These are phyloP conservation scores for Cyberlindnera misumaiensis DNA, from an alignment of 805 yeast genomes.

Conservation along the genomic window DNA sequence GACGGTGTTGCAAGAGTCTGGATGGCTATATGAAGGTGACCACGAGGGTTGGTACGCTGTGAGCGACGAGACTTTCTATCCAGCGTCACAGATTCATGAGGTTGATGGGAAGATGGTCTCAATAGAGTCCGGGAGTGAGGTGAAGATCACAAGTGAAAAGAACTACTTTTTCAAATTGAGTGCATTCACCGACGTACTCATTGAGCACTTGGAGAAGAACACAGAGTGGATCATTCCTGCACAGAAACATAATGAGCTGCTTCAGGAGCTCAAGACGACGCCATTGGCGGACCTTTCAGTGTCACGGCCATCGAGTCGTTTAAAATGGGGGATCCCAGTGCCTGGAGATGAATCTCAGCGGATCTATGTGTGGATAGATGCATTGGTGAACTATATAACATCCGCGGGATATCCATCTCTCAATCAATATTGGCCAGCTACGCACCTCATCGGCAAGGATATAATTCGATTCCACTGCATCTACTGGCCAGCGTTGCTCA, in stretches of 20 bases:
- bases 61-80: slow-evolving; percentile 90
- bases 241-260: slow-evolving; percentile 44
- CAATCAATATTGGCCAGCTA: slow-evolving; percentile 24
- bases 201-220: slow-evolving; percentile 40
- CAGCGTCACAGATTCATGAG: slow-evolving; percentile 63
- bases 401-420: slow-evolving; percentile 52
- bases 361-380: slow-evolving; percentile 97
- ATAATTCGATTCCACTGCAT: slow-evolving; percentile 83
- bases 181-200: slow-evolving; percentile 46
- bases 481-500: slow-evolving; percentile 87
- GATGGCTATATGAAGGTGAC: slow-evolving; percentile 69
- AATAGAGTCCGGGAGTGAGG: slow-evolving; percentile 72
- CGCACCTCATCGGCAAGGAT: slow-evolving; percentile 89
- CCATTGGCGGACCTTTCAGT: slow-evolving; percentile 68
- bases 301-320: slow-evolving; percentile 73
- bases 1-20: slow-evolving; percentile 51
- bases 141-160: slow-evolving; percentile 65
- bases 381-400: slow-evolving; percentile 78
- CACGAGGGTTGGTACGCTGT: slow-evolving; percentile 95
- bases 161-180: slow-evolving; percentile 83
- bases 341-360: slow-evolving; percentile 74
- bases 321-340: slow-evolving; percentile 86
- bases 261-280: slow-evolving; percentile 47
- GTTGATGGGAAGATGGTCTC: slow-evolving; percentile 34
- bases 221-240: slow-evolving; percentile 64